Base-by-base conservation (phyloP, 805 yeast species). In the Candida parachauliodes region DNA sequence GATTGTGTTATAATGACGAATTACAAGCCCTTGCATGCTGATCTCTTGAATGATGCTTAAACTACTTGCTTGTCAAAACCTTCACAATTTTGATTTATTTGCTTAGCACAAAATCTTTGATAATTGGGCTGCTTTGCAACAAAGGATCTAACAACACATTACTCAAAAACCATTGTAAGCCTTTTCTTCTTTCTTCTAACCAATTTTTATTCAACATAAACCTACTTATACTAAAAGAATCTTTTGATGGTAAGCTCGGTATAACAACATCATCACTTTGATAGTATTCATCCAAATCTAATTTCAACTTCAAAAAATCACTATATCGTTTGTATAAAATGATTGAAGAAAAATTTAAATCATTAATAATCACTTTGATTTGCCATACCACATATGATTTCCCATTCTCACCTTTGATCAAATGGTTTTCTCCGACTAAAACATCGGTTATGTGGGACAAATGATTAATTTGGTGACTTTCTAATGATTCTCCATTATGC, bases 121-220 rank as follows among this genome's bases (percentile, higher is more conserved):
- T 62, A 14, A 62, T 62, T 0, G 48, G 50, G 11, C 65, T 55
- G 30, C 62, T 61, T 43, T 64, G 62, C 21, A 64, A 55, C 16
- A 60, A 52, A 0, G 83, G 77, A 46, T 78, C 74, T 47, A 79
- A 57, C 10, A 79, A 54, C 4, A 77, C 70, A 29, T 70, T 70
- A 47, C 74, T 74, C 50, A 79, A 51, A 58, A 81, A 80, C 68
- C 73, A 74, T 48, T 80, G 85, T 16, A 80, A 54, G 0, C 82
- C 81, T 40, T 65, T 68, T 14, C 83, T 57, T 30, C 87, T 54
- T 11, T 62, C 62, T 40, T 76, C 80, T 7, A 79, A 52, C 76
- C 83, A 79, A 15, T 46, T 52, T 28, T 49, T 57, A 32, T 67
- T 53, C 49, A 68, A 57, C 41, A 72, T 57, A 56, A 62, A 31